Percentiles rank a stretch among this genome's conserved stretches.
These are phyloP conservation scores for Kwoniella sp. DNA, from an alignment of 768 basidiomycete genomes.

Conservation along the genomic window DNA sequence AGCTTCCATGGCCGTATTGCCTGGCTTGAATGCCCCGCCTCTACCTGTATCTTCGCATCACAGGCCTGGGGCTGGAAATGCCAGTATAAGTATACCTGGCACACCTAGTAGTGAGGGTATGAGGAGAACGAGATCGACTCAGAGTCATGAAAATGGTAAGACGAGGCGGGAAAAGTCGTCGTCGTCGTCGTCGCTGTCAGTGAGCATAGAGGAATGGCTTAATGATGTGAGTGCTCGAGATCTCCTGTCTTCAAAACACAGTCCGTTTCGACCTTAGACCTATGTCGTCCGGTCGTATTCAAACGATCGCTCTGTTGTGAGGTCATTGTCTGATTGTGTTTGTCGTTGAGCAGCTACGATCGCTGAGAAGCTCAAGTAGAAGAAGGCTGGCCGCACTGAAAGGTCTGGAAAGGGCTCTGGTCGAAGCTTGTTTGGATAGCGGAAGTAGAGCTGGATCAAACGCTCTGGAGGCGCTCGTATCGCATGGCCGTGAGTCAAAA, in stretches of 20 bases:
- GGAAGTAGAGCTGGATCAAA: not conserved
- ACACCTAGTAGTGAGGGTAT: not conserved
- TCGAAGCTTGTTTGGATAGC: constrained; percentile 22
- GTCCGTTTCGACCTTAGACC: no score
- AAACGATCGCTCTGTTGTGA: no score
- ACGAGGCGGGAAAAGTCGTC: constrained; percentile 6
- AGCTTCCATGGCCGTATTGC: constrained; percentile 13
- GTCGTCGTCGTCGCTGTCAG: not conserved
- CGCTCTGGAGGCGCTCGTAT: constrained; percentile 13
- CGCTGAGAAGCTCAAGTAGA: constrained; percentile 27
- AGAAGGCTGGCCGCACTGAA: constrained; percentile 24
- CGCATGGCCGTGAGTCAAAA: constrained; percentile 11
- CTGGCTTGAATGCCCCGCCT: constrained; percentile 10
- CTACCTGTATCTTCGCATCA: not conserved
- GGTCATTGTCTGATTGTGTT: not conserved
- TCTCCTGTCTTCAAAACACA: no score
- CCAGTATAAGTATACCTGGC: not conserved
- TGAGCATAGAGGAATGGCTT: constrained; percentile 17
- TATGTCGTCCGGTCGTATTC: no score
- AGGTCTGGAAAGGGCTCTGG: constrained; percentile 19
- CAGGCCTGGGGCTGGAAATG: not conserved
- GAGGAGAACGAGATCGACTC: not conserved
- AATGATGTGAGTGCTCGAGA: constrained; percentile 21
- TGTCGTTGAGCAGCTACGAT: constrained; percentile 15
- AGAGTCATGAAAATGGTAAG: not conserved